Percentiles rank a stretch among this genome's conserved stretches.
phyloP scores from a whole-genome alignment of 2,329 filamentous ascomycete genomes.

The Daldinia sp. region DNA sequence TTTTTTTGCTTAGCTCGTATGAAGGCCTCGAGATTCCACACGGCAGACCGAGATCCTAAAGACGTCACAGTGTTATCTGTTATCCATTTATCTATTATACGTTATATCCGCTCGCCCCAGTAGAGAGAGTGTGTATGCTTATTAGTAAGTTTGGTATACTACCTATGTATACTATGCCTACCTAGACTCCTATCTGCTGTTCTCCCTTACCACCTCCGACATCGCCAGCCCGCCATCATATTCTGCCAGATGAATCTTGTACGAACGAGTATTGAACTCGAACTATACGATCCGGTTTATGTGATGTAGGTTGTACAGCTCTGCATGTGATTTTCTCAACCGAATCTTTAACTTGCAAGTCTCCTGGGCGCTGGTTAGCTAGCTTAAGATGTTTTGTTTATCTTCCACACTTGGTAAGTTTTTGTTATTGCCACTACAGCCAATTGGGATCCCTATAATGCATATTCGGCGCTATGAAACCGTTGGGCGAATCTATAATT shows the following conservation, averaged over 20 bases:
- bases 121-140: not conserved
- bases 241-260: slow-evolving; percentile 17
- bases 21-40: slow-evolving; percentile 12
- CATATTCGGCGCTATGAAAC: slow-evolving; percentile 28
- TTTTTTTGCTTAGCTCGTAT: slow-evolving; percentile 20
- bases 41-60: slow-evolving; percentile 3
- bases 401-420: slow-evolving; percentile 22
- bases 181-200: slow-evolving; percentile 1
- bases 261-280: slow-evolving; percentile 10
- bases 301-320: slow-evolving; percentile 13
- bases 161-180: not conserved
- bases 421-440: slow-evolving; percentile 16
- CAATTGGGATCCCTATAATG: slow-evolving; percentile 24
- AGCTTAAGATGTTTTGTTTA: slow-evolving; percentile 19
- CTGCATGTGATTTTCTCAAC: slow-evolving; percentile 13
- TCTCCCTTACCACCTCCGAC: slow-evolving; percentile 28
- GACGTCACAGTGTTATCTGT: slow-evolving; percentile 1
- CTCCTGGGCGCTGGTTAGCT: not conserved
- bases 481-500: slow-evolving; percentile 10
- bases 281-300: slow-evolving; percentile 2
- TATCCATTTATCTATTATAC: not conserved
- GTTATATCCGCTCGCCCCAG: slow-evolving; percentile 3
- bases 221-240: slow-evolving; percentile 37
- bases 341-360: not conserved
- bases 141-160: slow-evolving; percentile 22